Evolutionary conservation across 2,329 filamentous ascomycete species (phyloP), one percentile per base, ranked within the genome.

Genomic region (Cercospora sesami): DNA sequence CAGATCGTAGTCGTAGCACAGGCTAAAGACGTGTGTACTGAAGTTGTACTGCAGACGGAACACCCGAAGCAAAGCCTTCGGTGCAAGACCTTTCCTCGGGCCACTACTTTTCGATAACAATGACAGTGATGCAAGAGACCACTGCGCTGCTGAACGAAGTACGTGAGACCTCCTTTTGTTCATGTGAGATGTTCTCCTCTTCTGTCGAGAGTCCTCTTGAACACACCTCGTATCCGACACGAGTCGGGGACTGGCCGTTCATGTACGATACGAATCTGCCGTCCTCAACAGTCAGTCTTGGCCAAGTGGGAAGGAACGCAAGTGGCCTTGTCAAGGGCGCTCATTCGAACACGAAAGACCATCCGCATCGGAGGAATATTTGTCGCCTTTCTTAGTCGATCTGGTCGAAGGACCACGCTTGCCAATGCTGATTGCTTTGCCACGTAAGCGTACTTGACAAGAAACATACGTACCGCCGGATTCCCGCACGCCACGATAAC

Each of bases 131-230:
- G 90, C 90, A 64, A 83, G 91, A 62, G 91, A 94, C 72, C 90
- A 93, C 79, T 91, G 90, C 76, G 91, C 91, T 59, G 93, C 93
- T 70, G 91, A 94, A 79, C 82, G 91, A 78, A 93, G 62, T 64
- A 59, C 7, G 62, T 83, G 84, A 31, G 6, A 23, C 7, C 55
- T 7, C 10, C 9, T 26, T 18, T 26, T 55, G 48, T 55, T 8
- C 5, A n/a, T 28, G 10, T 26, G 1, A 23, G 8, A n/a, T 4
- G 5, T 5, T 36, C 53, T 33, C 18, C 5, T 33, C 2, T 10
- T 36, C 8, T 31, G 8, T 23, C n/a, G 21, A 16, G n/a, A 5
- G 10, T 3, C n/a, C 2, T n/a, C 6, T 14, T 5, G 26, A n/a
- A 14, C 14, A 26, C 4, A 30, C 6, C 55, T 12, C 30, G 12